A percentile compares a stretch with the other conserved stretches of the same genome.
phyloP scores from a whole-genome alignment of 208 protist species.

The Wallacemonas rigidus region DNA sequence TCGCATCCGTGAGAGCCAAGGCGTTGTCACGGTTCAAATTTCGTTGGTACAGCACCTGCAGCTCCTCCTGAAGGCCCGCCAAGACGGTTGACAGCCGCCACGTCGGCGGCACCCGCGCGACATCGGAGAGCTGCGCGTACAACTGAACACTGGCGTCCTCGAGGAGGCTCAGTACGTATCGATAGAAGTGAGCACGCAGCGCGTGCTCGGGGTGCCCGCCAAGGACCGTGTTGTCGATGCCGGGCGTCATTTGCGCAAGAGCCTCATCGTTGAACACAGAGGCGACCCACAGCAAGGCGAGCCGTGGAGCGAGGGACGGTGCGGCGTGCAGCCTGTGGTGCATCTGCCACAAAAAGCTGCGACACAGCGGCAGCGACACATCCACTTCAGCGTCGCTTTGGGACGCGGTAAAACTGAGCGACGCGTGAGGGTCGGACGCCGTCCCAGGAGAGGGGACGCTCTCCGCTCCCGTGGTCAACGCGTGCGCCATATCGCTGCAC shows the following conservation, averaged over 20 bases:
- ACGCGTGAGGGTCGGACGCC: no score
- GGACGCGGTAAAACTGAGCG: not conserved
- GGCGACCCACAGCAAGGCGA: not conserved
- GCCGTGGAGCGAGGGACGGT: not conserved
- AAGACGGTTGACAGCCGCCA: conserved; percentile 23
- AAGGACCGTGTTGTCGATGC: no score
- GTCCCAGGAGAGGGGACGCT: no score
- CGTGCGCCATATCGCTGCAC: not conserved
- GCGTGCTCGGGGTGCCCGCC: not conserved
- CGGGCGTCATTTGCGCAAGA: no score
- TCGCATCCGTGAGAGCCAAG: conserved; percentile 33
- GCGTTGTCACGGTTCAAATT: conserved; percentile 72
- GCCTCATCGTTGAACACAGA: no score
- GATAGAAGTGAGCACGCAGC: not conserved
- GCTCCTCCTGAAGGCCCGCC: conserved; percentile 36
- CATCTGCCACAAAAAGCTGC: not conserved
- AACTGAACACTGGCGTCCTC: not conserved
- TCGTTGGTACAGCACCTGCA: conserved; percentile 72
- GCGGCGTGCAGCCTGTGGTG: not conserved
- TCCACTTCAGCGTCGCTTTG: not conserved
- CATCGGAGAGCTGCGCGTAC: conserved; percentile 1
- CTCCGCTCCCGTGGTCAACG: not conserved
- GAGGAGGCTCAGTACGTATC: not conserved
- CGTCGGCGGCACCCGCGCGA: not conserved
- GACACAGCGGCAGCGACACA: not conserved